Base-by-base conservation (phyloP, 345 rosid species). In the Clarkia xantiana region DNA sequence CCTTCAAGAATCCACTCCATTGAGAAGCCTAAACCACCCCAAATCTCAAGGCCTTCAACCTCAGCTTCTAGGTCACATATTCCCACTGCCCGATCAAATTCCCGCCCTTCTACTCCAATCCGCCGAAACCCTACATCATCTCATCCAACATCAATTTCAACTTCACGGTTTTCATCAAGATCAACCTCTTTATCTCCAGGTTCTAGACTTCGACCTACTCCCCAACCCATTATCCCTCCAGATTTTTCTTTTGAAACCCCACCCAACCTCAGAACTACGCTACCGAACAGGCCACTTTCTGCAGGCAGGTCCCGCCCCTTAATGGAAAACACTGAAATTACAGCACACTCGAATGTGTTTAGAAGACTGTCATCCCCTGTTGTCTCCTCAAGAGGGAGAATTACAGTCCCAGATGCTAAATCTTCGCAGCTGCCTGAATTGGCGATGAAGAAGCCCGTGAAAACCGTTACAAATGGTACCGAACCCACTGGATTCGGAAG, bases 161-260 rank as follows among this genome's bases (percentile, higher is more conserved):
- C 65, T 59, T 76, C 81, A n/a, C 93, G 93, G 44, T 62, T 49
- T 53, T 53, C 60, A 45, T 69, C 86, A 68, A 91, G 96, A 58
- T 80, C 89, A 39, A 79, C 81, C 64, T 86, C 96, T 29, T 29
- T 10, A 29, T 29, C 36, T 67, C 96, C 98, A 20, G 59, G 85
- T 25, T 93, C 94, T 50, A 76, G 93, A 69, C 67, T 60, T 20
- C 67, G 93, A 40, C 53, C 81, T 41, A 61, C 73, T 4, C 86
- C 68, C 47, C 93, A 83, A 58, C 93, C 89, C 47, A 68, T 86
- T 60, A 71, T 76, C 53, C 86, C 86, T 55, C 77, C 94, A 4
- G 90, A 86, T 67, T 91, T 91, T 68, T 72, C 87, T 49, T 85
- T 75, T 11, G 94, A 86, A 44, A 80, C 94, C n/a, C 98, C 98